Base-by-base conservation (phyloP, 129 eudicot genomes). In the Sambucus nigra region DNA sequence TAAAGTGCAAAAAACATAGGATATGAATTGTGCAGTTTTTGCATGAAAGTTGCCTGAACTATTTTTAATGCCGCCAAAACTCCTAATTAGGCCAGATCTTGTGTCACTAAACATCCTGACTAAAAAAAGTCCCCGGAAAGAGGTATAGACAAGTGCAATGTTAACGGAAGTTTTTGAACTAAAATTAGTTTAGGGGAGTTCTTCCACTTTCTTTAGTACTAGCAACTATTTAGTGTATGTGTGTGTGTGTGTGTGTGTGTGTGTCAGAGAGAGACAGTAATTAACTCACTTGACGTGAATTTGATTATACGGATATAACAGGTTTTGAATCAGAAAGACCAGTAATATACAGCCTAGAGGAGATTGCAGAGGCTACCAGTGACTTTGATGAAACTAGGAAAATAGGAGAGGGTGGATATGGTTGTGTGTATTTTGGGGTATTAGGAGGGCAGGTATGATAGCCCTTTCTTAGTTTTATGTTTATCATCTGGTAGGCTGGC, bases 361-460 rank as follows among this genome's bases (percentile, higher is more conserved):
- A 81, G 76, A 78, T 86, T 10, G 91, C 74, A 50, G 87, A 81
- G 67, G 95, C 91, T 24, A 81, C 95, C 55, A 63, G 47, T 42
- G 51, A 78, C 53, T 86, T 78, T 33, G 91, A 81, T 46, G 95
- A 86, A 38, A 42, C 63, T 27, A 67, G 91, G 33, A 78, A 53
- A 62, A 86, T 86, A 8, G 95, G 95, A 12, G 78, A 72, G 75
- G 95, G 95, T 25, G 95, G 95, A 52, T 86, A 86, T 73, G 95
- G 91, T 55, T 77, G 83, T 61, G 95, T 86, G 46, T 86, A 81
- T 58, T 72, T 74, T 53, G 91, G 95, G 55, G 67, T 67, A 60
- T 58, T 86, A 51, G 81, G 83, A 63, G 78, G 71, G 55, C 66
- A 78, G 91, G 95, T 85, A 69, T 25, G 15, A 12, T 38, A 45